A percentile compares a stretch with the other conserved stretches of the same genome.
phyloP scores from a whole-genome alignment of 1,284 basidiomycete species.

The Termitomyces sp. region DNA sequence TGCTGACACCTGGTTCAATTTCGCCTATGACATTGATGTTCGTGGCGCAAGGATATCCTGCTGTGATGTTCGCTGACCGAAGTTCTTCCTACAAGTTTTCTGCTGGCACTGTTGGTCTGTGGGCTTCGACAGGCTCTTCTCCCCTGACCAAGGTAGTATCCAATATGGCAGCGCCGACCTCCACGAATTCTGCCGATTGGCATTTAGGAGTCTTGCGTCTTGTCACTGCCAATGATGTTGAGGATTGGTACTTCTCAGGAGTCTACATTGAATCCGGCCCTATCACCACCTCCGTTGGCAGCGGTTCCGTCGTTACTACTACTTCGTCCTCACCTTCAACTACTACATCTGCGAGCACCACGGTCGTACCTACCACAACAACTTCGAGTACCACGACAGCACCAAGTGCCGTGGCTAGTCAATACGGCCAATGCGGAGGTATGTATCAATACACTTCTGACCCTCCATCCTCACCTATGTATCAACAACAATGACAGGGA shows the following conservation, averaged over 20 bases:
- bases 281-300: constrained; percentile 50
- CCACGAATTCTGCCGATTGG: constrained; percentile 60
- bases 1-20: constrained; percentile 59
- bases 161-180: constrained; percentile 46
- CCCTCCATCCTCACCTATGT: neutral
- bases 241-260: constrained; percentile 58
- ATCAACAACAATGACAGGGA: constrained; percentile 26
- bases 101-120: constrained; percentile 51
- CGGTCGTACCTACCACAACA: constrained; percentile 23
- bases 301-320: constrained; percentile 14
- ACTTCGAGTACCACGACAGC: constrained; percentile 32
- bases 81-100: constrained; percentile 38
- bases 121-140: constrained; percentile 47
- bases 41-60: constrained; percentile 19
- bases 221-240: constrained; percentile 40
- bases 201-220: constrained; percentile 61
- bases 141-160: constrained; percentile 48
- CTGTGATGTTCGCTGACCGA: neutral
- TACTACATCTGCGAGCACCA: constrained; percentile 15
- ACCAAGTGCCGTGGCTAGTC: constrained; percentile 37
- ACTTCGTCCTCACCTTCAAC: constrained; percentile 20
- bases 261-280: constrained; percentile 56
- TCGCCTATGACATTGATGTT: constrained; percentile 58
- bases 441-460: constrained; percentile 3
- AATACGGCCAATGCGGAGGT: constrained; percentile 55